These are phyloP conservation scores for Blastobotrys illinoisensis DNA, from an alignment of 1,139 yeast species.

Conservation along the genomic window DNA sequence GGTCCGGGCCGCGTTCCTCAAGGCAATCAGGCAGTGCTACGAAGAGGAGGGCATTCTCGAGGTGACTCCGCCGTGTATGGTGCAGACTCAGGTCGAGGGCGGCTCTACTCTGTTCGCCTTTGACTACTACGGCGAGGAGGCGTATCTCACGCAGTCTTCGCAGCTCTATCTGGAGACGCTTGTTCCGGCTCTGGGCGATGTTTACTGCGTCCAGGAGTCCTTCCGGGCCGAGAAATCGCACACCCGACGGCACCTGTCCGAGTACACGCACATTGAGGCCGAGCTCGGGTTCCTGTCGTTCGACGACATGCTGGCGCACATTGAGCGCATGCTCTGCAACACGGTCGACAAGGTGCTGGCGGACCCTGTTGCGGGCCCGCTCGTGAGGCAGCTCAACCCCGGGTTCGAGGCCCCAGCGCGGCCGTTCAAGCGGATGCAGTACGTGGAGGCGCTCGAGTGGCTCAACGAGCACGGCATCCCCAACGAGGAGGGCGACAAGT, in stretches of 20 bases:
- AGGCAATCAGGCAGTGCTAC: constrained; percentile 70
- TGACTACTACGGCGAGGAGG: constrained; percentile 96
- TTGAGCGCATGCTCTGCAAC: constrained; percentile 71
- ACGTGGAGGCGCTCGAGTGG: constrained; percentile 90
- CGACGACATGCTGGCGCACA: constrained; percentile 78
- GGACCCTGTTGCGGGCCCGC: constrained; percentile 88
- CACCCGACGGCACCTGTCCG: constrained; percentile 96
- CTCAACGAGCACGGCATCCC: constrained; percentile 89
- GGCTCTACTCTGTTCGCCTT: constrained; percentile 92
- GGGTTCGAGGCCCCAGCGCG: constrained; percentile 69
- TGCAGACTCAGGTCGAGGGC: constrained; percentile 99
- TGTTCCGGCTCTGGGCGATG: constrained; percentile 94
- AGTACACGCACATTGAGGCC: constrained; percentile 94
- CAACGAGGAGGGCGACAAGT: constrained; percentile 88
- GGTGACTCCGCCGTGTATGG: constrained; percentile 99
- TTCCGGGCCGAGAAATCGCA: constrained; percentile 99
- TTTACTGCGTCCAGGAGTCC: constrained; percentile 94
- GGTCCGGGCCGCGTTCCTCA: constrained; percentile 79
- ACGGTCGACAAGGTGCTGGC: constrained; percentile 71
- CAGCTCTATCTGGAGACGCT: constrained; percentile 96
- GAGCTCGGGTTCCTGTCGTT: constrained; percentile 84
- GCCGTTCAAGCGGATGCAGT: constrained; percentile 90
- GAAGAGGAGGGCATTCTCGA: constrained; percentile 73
- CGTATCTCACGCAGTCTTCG: constrained; percentile 92
- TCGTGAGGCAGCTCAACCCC: constrained; percentile 89